Base-by-base conservation (phyloP, 2,329 filamentous ascomycete genomes). In the Niveomyces coronatus region DNA sequence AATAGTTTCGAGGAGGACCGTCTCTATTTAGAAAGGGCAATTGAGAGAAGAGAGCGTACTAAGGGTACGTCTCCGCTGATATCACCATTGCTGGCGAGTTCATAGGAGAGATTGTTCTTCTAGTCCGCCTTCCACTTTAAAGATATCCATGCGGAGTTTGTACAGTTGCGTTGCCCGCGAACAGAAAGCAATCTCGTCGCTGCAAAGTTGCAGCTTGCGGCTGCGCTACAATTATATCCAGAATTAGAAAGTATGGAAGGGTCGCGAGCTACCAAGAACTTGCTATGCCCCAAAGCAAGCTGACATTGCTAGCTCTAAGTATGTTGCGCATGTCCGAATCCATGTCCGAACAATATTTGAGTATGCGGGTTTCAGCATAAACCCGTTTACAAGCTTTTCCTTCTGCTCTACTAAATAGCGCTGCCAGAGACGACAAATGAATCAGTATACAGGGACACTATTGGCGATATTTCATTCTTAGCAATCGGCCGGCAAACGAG, bases 101-200 rank as follows among this genome's bases (percentile, higher is more conserved):
- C 37, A 6, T 22, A 18, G 9, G 16, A n/a, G 9, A 28, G 37
- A 10, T 23, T 39, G 1, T 39, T 39, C n/a, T 39, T 39, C 31
- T 31, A 39, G 22, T 39, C 37, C 13, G 31, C 37, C 14, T 34
- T 39, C 13, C 31, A 34, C 30, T 22, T 34, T 19, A 34, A 23
- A 22, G 18, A 24, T 14, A 39, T 39, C 13, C 31, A 39, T 29
- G 20, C 28, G 10, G n/a, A 17, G 14, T 39, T 39, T 23, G 37
- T 39, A 9, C 10, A n/a, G 24, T 14, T 29, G 7, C 30, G 33
- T 17, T 39, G 37, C 17, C 23, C 14, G 27, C 29, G 30, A 24
- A 39, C 37, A 8, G 17, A 28, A 10, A 22, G 19, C 8, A 39
- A 32, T 33, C 15, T 33, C 14, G n/a, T 14, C 11, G 28, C 37